Evolutionary conservation across 176 grass and related monocot species (phyloP).

Genomic region (Guadua angustifolia): DNA sequence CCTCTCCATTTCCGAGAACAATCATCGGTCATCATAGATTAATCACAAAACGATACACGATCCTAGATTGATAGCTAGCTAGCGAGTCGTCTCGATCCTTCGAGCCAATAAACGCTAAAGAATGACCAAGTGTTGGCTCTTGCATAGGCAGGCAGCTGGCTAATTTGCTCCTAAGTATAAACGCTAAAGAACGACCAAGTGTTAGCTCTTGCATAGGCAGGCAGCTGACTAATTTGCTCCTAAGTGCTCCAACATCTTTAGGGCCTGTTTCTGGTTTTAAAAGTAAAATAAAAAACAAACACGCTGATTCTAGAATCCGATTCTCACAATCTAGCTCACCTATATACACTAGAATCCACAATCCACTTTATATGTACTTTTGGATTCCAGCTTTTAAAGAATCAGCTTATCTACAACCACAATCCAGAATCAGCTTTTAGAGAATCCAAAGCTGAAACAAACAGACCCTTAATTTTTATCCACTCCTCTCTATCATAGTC

Average conservation of each 20-base stretch:
- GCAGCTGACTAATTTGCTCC: constrained; percentile 23
- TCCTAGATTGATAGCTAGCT: constrained; percentile 15
- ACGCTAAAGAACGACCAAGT: constrained; percentile 32
- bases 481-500: not conserved
- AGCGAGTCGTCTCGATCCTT: constrained; percentile 6
- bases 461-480: not conserved
- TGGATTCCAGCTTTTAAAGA: too few relatives aligned
- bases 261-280: too few relatives aligned
- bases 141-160: constrained; percentile 27
- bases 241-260: constrained; percentile 30
- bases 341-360: too few relatives aligned
- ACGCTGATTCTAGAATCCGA: too few relatives aligned
- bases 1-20: constrained; percentile 44
- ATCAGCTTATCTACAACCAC: too few relatives aligned
- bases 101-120: constrained; percentile 22
- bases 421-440: too few relatives aligned
- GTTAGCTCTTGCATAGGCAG: constrained; percentile 25
- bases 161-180: constrained; percentile 10
- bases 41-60: constrained; percentile 46
- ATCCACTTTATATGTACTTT: too few relatives aligned
- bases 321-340: too few relatives aligned
- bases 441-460: too few relatives aligned
- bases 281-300: too few relatives aligned
- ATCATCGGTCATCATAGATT: constrained; percentile 44
- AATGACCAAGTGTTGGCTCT: constrained; percentile 27